Percentiles rank a stretch among this genome's conserved stretches.
Evolutionary conservation across 352 stramenopile species (phyloP).

Genomic region (Saprolegnia parasitica): DNA sequence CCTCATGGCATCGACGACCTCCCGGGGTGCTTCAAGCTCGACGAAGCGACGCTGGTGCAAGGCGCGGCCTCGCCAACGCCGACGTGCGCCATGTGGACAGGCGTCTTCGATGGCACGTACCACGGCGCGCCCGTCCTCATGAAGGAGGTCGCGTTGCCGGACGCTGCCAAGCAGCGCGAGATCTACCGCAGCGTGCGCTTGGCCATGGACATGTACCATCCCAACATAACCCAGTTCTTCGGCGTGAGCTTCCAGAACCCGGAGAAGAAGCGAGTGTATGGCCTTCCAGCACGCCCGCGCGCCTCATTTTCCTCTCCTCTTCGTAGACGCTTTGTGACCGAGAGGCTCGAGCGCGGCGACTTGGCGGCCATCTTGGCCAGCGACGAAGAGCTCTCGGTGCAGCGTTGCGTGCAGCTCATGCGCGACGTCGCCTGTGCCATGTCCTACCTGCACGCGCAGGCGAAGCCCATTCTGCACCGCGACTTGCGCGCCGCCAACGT

Average conservation of each 20-base stretch:
- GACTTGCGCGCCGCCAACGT: not conserved
- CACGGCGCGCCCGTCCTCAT: not conserved
- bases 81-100: not conserved
- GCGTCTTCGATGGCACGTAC: not conserved
- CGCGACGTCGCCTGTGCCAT: not conserved
- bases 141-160: not conserved
- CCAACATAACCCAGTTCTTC: constrained; percentile 87
- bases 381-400: not conserved
- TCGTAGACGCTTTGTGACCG: constrained; percentile 51
- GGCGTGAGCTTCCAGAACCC: constrained; percentile 67
- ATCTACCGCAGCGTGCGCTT: not conserved
- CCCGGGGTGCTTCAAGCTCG: too few species aligned
- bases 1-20: too few species aligned
- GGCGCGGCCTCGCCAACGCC: not conserved
- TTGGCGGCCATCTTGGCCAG: not conserved
- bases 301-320: constrained; percentile 20
- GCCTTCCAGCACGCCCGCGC: not conserved
- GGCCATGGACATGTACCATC: constrained; percentile 46
- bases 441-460: constrained; percentile 7
- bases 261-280: constrained; percentile 30
- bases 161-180: not conserved
- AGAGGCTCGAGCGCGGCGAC: not conserved
- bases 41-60: not conserved
- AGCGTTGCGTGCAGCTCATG: not conserved
- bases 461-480: not conserved